Conservation (phyloP, 2,329 filamentous ascomycete genomes). For the Alternaria triticina region DNA sequence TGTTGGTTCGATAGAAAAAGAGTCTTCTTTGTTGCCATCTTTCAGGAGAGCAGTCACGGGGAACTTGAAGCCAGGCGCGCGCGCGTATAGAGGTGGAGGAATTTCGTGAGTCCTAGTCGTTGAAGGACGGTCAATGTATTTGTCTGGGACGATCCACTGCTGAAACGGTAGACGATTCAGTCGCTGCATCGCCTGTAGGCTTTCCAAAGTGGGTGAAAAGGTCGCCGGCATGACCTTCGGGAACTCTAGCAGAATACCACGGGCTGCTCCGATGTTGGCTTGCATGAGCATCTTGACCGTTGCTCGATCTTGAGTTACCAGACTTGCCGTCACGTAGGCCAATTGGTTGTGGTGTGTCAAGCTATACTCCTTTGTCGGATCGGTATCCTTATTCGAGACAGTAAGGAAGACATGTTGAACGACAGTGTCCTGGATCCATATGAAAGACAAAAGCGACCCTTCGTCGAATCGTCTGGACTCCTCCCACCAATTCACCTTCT, state of each 20-base stretch:
- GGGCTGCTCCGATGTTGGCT: constrained; percentile 10
- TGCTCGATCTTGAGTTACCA: constrained; percentile 20
- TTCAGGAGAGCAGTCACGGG: constrained; percentile 23
- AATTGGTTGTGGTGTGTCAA: constrained; percentile 9
- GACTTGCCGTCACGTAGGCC: constrained; percentile 21
- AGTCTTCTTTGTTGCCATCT: not conserved
- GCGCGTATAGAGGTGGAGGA: constrained; percentile 36
- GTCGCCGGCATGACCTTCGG: constrained; percentile 37
- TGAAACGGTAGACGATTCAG: constrained; percentile 33
- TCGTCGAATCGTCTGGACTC: constrained; percentile 32
- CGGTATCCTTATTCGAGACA: constrained; percentile 18
- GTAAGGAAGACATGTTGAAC: constrained; percentile 38
- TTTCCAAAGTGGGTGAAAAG: constrained; percentile 37
- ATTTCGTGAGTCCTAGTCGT: constrained; percentile 16
- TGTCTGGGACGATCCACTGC: constrained; percentile 35
- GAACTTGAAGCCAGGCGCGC: constrained; percentile 26
- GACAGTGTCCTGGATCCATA: constrained; percentile 13
- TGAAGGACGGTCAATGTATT: not conserved
- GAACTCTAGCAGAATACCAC: constrained; percentile 35
- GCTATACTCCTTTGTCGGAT: constrained; percentile 10
- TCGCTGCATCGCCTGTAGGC: constrained; percentile 32
- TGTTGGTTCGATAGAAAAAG: constrained; percentile 14
- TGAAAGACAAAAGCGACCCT: constrained; percentile 37
- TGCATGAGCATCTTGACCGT: constrained; percentile 19
- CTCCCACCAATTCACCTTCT: constrained; percentile 38